Evolutionary conservation across 163 green algal genomes (phyloP), one percentile per base, ranked within the genome.

Genomic region (Picocystis sp.): DNA sequence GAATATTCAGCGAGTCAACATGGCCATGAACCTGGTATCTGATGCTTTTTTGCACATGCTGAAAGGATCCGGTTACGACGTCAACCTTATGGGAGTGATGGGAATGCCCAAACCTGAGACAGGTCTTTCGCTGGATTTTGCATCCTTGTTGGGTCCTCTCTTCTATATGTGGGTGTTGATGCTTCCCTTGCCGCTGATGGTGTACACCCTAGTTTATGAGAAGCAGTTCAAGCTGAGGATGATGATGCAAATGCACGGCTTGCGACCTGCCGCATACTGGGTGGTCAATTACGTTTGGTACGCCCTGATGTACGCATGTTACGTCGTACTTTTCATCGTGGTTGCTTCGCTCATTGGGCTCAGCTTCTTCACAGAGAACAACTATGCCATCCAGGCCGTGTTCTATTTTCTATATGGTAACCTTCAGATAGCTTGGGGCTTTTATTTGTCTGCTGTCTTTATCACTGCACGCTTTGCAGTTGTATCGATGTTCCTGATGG

Each of bases 201-300:
- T 89, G 44, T 58, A 76, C 35, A 68, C 74, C 25, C 69, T 94
- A 60, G 84, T 95, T 45, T 89, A 91, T 50, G 86, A 95, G 67
- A 94, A 95, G 76, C 76, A 92, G 67, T 69, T 76, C 53, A 62
- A 76, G 22, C 67, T 94, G 62, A 68, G 84, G 41, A 92, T 82
- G 49, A 94, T 94, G 78, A 94, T 94, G 85, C 87, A 87, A 66
- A 94, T 94, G 86, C 86, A 95, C 46, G 86, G 84, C 24, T 65
- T 94, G 34, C 73, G 76, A 5, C 80, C 89, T 44, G 29, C 50
- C 12, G 15, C 66, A 35, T 74, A 75, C 58, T 75, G 47, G 47
- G 17, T 62, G 44, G 57, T 45, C 43, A 53, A 19, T 8, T 59
- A 59, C 34, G 45, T 57, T 42, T 87, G 77, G 72, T 91, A 75